Evolutionary conservation across 768 basidiomycete species (phyloP).

Genomic region (Leucocoprinus sp.): DNA sequence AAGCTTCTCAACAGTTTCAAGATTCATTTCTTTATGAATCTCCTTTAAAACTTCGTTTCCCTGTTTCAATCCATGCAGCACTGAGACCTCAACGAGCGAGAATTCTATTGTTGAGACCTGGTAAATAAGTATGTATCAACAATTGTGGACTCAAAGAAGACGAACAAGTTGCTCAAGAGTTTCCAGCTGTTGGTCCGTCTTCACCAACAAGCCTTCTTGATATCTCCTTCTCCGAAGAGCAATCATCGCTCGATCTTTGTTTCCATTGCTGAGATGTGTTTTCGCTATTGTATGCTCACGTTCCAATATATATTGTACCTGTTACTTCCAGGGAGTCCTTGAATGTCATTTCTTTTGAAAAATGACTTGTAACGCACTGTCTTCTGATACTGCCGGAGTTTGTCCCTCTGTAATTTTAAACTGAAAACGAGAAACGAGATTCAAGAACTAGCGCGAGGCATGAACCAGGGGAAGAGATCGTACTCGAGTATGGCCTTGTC

Average conservation of each 20-base stretch:
- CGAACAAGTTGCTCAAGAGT: slow-evolving; percentile 82
- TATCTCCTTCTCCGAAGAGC: slow-evolving; percentile 90
- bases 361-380: slow-evolving; percentile 42
- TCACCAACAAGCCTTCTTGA: slow-evolving; percentile 77
- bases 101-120: slow-evolving; percentile 97
- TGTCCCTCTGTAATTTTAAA: slow-evolving; percentile 93
- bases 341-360: neutral
- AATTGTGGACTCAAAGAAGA: neutral
- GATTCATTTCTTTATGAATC: slow-evolving; percentile 88
- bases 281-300: slow-evolving; percentile 88
- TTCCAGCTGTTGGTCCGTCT: slow-evolving; percentile 87
- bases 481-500: slow-evolving; percentile 96
- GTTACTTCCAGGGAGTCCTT: neutral
- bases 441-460: slow-evolving; percentile 9
- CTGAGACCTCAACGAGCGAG: slow-evolving; percentile 86
- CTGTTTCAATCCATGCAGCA: slow-evolving; percentile 86
- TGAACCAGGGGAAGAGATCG: slow-evolving; percentile 23
- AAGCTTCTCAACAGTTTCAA: slow-evolving; percentile 89
- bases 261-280: slow-evolving; percentile 67
- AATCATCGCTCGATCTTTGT: slow-evolving; percentile 81
- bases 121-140: neutral
- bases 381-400: slow-evolving; percentile 92
- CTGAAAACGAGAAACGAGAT: slow-evolving; percentile 33
- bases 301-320: slow-evolving; percentile 85
- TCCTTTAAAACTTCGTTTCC: slow-evolving; percentile 91